Evolutionary conservation across 345 rosid genomes (phyloP), one percentile per base, ranked within the genome.

Genomic region (Barbarea vulgaris): DNA sequence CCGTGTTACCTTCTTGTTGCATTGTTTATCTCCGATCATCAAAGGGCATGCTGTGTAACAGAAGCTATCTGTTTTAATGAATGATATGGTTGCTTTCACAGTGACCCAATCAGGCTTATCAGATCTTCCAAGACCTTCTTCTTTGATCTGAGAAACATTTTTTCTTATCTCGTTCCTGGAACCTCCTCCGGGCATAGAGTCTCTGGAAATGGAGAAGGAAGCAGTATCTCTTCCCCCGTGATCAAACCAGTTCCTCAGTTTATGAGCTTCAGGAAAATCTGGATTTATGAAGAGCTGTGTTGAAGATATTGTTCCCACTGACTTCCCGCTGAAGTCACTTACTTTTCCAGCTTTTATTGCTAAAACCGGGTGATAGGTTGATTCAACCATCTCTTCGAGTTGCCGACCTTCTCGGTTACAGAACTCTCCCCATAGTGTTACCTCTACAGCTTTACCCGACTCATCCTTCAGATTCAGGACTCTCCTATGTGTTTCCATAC

Each of bases 401-500:
- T 78, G 70, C 64, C 89, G 91, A 71, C 98, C 98, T 76, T 89
- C 97, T 81, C 86, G 87, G 71, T 87, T 88, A 84, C 96, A 93
- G 78, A 86, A 84, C 19, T 89, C 96, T 22, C 98, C 98, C 98
- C 98, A 93, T 37, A 93, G 85, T 6, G 98, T 86, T 22, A 89
- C 81, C 84, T 89, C 96, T 15, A 88, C 83, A n/a, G 85, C 86
- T 83, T 83, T 87, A 18, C 89, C 96, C 18, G 97, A 87, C 70
- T 83, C 84, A 84, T 91, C 97, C 85, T 88, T 93, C 62, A 93
- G 78, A 81, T 83, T 88, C 79, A 93, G 75, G 81, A 75, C 73
- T 77, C 93, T 84, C 87, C 93, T 85, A 83, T 91, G 97, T 47
- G 98, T 93, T 87, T 93, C 98, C 96, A 88, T 85, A 22, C 97